These are phyloP conservation scores for Amanita brunnescens DNA, from an alignment of 768 basidiomycete species.

Conservation along the genomic window DNA sequence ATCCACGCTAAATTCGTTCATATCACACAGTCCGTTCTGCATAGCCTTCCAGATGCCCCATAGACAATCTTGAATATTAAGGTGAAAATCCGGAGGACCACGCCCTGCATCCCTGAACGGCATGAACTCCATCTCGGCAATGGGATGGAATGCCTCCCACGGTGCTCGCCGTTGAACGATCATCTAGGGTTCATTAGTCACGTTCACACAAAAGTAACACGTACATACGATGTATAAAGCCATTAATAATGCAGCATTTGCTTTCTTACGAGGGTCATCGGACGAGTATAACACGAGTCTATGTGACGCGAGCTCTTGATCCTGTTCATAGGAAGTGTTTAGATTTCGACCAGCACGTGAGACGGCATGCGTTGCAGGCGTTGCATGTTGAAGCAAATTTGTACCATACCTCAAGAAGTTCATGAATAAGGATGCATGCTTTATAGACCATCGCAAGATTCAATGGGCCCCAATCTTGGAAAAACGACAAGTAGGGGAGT, in stretches of 20 bases:
- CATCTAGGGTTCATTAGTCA: conserved; percentile 45
- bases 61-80: conserved; percentile 87
- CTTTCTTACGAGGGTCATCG: conserved; percentile 77
- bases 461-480: conserved; percentile 89
- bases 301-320: conserved; percentile 62
- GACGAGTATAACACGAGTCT: conserved; percentile 85
- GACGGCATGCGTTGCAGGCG: conserved; percentile 10
- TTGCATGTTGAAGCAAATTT: conserved; percentile 24
- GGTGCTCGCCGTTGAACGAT: conserved; percentile 85
- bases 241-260: conserved; percentile 92
- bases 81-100: conserved; percentile 86
- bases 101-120: conserved; percentile 94
- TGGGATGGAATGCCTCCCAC: conserved; percentile 92
- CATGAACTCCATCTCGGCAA: conserved; percentile 89
- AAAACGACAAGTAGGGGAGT: conserved; percentile 87
- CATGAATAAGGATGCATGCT: conserved; percentile 86
- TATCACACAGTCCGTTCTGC: conserved; percentile 88
- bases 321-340: conserved; percentile 33
- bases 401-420: conserved; percentile 63
- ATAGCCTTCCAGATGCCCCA: conserved; percentile 87
- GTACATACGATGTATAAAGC: conserved; percentile 81
- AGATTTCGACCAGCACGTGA: conserved; percentile 23
- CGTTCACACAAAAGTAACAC: conserved; percentile 6
- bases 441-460: conserved; percentile 92
- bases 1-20: conserved; percentile 87